A percentile compares a stretch with the other conserved stretches of the same genome.
Conservation (phyloP, 2,329 filamentous ascomycete species). For the Apiospora saccharicola region DNA sequence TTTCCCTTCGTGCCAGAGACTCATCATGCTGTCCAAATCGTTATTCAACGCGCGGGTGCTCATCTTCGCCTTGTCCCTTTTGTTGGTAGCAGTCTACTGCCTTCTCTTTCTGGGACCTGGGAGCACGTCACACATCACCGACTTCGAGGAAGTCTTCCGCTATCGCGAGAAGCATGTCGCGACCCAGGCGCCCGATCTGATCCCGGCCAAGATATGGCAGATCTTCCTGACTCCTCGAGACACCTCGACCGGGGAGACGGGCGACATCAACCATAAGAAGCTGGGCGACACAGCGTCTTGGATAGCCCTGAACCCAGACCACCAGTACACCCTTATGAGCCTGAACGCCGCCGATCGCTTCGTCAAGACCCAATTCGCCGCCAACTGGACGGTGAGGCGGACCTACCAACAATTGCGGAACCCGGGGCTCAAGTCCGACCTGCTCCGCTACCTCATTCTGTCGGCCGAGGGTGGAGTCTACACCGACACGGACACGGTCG, state of each 20-base stretch:
- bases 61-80: neutral
- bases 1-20: neutral
- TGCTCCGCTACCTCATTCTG: conserved; percentile 28
- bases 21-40: neutral
- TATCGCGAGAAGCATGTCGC: neutral
- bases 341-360: conserved; percentile 10
- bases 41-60: neutral
- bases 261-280: neutral
- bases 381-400: conserved; percentile 6
- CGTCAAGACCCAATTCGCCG: conserved; percentile 1
- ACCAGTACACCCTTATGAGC: conserved; percentile 21
- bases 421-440: conserved; percentile 30
- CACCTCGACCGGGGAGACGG: neutral
- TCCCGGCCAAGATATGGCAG: conserved; percentile 21
- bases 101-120: neutral
- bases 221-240: conserved; percentile 16
- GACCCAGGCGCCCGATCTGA: neutral
- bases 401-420: conserved; percentile 29
- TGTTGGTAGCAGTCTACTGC: neutral
- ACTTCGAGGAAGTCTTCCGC: conserved; percentile 6
- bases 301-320: conserved; percentile 19
- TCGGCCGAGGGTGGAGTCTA: conserved; percentile 29
- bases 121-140: neutral
- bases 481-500: conserved; percentile 27
- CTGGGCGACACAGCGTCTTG: conserved; percentile 14